Percentiles rank a stretch among this genome's conserved stretches.
phyloP scores from a whole-genome alignment of 2,329 filamentous ascomycete genomes.

The Colletotrichum sp. region DNA sequence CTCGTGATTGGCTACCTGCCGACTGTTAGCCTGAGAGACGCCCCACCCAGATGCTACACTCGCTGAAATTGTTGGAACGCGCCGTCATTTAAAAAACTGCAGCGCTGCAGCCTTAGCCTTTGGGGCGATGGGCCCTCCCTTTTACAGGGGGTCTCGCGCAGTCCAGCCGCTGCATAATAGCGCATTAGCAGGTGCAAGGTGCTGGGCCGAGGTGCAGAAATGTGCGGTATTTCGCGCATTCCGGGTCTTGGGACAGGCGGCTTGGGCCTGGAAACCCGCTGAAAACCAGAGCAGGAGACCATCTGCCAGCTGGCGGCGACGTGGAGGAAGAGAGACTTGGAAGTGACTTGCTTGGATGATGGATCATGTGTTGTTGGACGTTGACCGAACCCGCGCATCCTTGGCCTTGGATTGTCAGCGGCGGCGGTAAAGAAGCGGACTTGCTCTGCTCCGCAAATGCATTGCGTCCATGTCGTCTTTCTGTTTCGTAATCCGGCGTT shows the following conservation, averaged over 20 bases:
- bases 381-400: background rate
- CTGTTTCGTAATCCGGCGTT: background rate
- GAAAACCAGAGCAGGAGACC: background rate
- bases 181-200: background rate
- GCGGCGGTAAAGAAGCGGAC: background rate
- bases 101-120: background rate
- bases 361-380: background rate
- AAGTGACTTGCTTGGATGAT: background rate
- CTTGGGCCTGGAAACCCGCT: background rate
- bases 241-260: background rate
- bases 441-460: constrained; percentile 2
- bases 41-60: constrained; percentile 7
- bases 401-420: background rate
- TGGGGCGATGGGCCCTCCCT: background rate
- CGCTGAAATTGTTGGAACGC: constrained; percentile 18
- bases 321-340: background rate
- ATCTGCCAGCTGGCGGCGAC: background rate
- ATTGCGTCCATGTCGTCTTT: background rate
- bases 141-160: background rate
- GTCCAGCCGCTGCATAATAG: background rate
- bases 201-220: background rate
- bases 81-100: constrained; percentile 11
- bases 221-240: background rate
- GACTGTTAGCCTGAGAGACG: background rate
- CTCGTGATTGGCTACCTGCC: background rate